Base-by-base conservation (phyloP, 331 rosid genomes). In the Malus hybrid region DNA sequence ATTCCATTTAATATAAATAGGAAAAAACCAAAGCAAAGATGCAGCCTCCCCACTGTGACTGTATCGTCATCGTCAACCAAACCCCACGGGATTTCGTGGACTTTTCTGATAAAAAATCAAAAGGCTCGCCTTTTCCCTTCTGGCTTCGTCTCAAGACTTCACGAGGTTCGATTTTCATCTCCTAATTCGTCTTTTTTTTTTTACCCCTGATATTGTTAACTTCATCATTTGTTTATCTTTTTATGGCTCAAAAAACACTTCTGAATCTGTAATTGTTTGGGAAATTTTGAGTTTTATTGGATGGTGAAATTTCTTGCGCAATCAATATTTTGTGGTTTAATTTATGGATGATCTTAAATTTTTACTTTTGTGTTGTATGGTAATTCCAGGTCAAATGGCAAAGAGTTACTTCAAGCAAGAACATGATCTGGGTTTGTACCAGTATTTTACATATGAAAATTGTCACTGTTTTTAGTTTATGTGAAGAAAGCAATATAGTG, bases 391-490 rank as follows among this genome's bases (percentile, higher is more conserved):
- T 36, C 76, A 69, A 69, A 93, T 93, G 98, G 96, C 97, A 66
- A 93, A 80, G 90, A 91, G 98, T 78, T 93, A 89, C 86, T 93
- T 93, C 93, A 93, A 93, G 87, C 96, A 91, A 87, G 98, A 93
- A 81, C 97, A 93, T 79, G 98, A 93, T 87, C 90, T 93, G 79
- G 98, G 98, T 93, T 83, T 7, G 73, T 36, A 1, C 18, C 32
- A 13, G 48, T 54, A 34, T 57, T 39, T 14, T 24, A 34, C 52
- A 54, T 29, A 39, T 54, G 44, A 6, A 19, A 72, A 7, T 39
- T 20, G 2, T 34, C 59, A 16, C 52, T 7, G 22, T 57, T 19
- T 20, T 0, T 0, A 20, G 55, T 22, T 33, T 72, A 57, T 72
- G 75, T 34, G 22, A 72, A 32, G 4, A 20, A 18, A 60, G 11